Base-by-base conservation (phyloP, 1,139 yeast species). In the Yamadazyma oceani region DNA sequence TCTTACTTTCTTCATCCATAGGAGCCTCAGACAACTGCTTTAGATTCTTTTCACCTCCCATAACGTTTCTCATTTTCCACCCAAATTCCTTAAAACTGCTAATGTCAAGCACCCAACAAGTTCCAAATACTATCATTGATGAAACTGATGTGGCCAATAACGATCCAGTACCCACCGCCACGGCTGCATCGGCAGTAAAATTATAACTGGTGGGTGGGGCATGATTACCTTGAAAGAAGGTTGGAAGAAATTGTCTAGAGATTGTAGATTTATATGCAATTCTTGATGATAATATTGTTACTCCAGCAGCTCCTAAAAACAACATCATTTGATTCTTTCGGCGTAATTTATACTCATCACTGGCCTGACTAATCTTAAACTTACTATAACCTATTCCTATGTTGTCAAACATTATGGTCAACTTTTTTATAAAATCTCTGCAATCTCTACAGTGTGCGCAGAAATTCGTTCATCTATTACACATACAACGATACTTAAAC, bases 141-240 rank as follows among this genome's bases (percentile, higher is more conserved):
- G 85, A 76, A 0, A 88, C 78, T 2, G 88, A 75, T 0, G 82
- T 74, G 7, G 96, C 86, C 21, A 89, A 64, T 33, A 85, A 62
- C 0, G 95, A 78, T 0, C 96, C 95, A 28, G 87, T 82, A 0
- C 85, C 80, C 4, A 90, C 89, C 0, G 97, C 97, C 26, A 81
- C 81, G 21, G 88, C 80, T 2, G 96, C 97, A 59, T 90, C 97
- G 35, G 80, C 75, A 43, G 87, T 80, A 58, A 85, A 80, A 35
- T 85, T 84, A 56, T 84, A 85, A 33, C 82, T 74, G 3, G 66
- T 50, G 2, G 96, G 96, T 1, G 95, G 95, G 34, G 80, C 75
- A 53, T 89, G 92, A 60, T 90, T 90, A 11, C 92, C 89, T 52
- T 87, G 89, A 59, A 87, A 90, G 50, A 82, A 70, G 17, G 77